Conservation (phyloP, 169 alveolate species). For the Cryptosporidium canis region DNA sequence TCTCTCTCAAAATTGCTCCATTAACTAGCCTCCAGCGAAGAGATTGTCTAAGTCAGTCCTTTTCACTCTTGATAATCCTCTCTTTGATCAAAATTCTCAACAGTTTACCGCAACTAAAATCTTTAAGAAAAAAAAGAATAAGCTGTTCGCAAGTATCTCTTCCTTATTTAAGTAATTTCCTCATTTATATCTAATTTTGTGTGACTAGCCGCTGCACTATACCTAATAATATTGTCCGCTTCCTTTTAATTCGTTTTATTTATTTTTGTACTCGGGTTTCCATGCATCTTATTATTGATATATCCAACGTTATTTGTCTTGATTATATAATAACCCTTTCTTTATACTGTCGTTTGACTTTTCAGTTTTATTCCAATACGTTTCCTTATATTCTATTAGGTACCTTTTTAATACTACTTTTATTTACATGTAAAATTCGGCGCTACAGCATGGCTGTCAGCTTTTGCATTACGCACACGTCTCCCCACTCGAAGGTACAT, state of each 20-base stretch:
- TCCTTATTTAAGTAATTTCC: not conserved
- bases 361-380: not conserved
- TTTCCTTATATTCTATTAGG: not conserved
- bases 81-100: not conserved
- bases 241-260: not conserved
- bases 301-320: constrained; percentile 30
- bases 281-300: not conserved
- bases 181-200: not conserved
- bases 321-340: not conserved
- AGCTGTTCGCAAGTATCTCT: not conserved
- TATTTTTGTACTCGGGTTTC: not conserved
- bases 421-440: not conserved
- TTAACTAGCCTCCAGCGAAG: not conserved
- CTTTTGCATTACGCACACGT: no score
- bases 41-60: not conserved
- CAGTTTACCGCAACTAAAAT: not conserved
- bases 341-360: constrained; percentile 9
- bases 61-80: not conserved
- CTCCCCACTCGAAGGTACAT: no score
- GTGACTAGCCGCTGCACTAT: not conserved
- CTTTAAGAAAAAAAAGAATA: not conserved
- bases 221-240: not conserved
- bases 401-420: not conserved
- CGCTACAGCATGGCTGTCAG: no score
- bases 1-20: not conserved